Conservation (phyloP, 768 basidiomycete species). For the Hericium erinaceus region DNA sequence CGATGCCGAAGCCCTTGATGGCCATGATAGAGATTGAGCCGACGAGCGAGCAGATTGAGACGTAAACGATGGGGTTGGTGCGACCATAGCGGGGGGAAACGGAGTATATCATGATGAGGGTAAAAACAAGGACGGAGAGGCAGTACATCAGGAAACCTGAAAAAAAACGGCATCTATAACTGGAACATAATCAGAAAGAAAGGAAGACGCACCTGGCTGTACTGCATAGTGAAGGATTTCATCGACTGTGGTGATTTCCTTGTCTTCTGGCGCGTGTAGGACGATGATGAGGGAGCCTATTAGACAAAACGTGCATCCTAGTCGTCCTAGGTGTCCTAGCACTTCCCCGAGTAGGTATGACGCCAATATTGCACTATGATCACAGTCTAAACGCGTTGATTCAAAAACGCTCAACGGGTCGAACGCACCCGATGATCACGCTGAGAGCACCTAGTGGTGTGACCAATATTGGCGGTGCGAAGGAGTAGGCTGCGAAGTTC, state of each 20-base stretch:
- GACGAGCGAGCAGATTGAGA: slow-evolving; percentile 93
- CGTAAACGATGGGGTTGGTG: slow-evolving; percentile 82
- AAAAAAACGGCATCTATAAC: no score
- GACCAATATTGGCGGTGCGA: slow-evolving; percentile 96
- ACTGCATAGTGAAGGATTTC: slow-evolving; percentile 88
- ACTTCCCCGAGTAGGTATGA: slow-evolving; percentile 90
- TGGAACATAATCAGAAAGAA: no score
- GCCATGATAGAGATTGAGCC: slow-evolving; percentile 98
- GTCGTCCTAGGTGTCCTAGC: slow-evolving; percentile 84
- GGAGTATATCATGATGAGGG: slow-evolving; percentile 78
- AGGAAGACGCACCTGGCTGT: slow-evolving; percentile 65
- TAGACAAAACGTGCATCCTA: slow-evolving; percentile 77
- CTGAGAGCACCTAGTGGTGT: slow-evolving; percentile 95
- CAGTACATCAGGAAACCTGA: slow-evolving; percentile 88
- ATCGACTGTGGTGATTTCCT: slow-evolving; percentile 85
- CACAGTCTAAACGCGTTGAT: not conserved
- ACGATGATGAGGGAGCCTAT: slow-evolving; percentile 92
- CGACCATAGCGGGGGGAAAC: slow-evolving; percentile 83
- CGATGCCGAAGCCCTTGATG: slow-evolving; percentile 96
- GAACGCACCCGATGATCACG: slow-evolving; percentile 85
- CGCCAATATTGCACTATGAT: slow-evolving; percentile 76
- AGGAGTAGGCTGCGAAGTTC: slow-evolving; percentile 95
- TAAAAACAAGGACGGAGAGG: slow-evolving; percentile 73
- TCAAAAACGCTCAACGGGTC: slow-evolving; percentile 1
- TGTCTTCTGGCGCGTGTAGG: slow-evolving; percentile 94